Evolutionary conservation across 176 grass and related monocot species (phyloP).

Genomic region (Bothriochloa decipiens): DNA sequence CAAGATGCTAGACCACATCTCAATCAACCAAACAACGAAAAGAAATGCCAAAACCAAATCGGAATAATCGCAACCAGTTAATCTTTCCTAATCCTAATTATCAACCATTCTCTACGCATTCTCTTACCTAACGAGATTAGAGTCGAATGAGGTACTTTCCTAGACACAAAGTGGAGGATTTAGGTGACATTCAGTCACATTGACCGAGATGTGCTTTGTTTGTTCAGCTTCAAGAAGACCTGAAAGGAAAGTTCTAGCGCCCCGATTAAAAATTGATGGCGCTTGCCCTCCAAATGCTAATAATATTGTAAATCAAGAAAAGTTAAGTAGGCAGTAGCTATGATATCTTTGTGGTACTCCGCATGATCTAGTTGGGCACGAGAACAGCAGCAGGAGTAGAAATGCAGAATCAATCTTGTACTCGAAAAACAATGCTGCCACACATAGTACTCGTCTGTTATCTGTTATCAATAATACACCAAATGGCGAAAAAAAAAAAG

Average conservation of each 20-base stretch:
- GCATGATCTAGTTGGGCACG: background rate
- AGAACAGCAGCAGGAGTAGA: background rate
- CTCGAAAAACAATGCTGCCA: background rate
- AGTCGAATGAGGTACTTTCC: background rate
- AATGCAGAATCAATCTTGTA: background rate
- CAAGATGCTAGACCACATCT: background rate
- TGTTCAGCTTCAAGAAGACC: background rate
- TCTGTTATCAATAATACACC: background rate
- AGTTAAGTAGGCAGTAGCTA: background rate
- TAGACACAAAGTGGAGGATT: background rate
- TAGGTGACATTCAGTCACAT: background rate
- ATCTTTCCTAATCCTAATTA: background rate
- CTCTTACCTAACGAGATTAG: constrained; percentile 19
- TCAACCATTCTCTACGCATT: background rate
- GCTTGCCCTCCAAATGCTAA: background rate
- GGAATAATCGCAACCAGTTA: background rate
- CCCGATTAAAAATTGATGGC: background rate
- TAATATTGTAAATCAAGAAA: background rate
- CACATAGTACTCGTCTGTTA: background rate
- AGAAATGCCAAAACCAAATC: background rate
- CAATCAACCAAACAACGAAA: background rate
- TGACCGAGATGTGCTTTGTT: background rate
- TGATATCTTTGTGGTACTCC: background rate
- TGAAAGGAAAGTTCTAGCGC: constrained; percentile 12
- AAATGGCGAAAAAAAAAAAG: background rate